Percentiles rank a stretch among this genome's conserved stretches.
These are phyloP conservation scores for Kluyveromyces wickerhamii DNA, from an alignment of 805 yeast species.

Conservation along the genomic window DNA sequence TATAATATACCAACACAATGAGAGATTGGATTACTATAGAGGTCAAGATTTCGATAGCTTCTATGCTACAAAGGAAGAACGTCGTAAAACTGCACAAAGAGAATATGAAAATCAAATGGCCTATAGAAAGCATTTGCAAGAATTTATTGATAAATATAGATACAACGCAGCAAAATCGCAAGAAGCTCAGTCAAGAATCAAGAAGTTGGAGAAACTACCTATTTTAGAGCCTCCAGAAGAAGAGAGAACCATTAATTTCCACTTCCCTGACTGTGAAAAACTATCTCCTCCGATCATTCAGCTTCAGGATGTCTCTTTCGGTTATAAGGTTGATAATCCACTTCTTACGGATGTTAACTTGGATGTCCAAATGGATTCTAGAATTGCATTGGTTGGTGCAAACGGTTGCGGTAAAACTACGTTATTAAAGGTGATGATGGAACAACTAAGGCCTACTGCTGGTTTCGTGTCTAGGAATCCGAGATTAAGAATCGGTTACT, in stretches of 20 bases:
- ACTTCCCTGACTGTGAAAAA: conserved; percentile 91
- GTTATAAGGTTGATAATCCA: conserved; percentile 60
- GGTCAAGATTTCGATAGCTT: conserved; percentile 91
- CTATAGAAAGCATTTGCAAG: conserved; percentile 84
- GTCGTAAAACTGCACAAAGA: conserved; percentile 84
- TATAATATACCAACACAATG: conserved; percentile 95
- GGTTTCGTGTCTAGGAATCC: conserved; percentile 79
- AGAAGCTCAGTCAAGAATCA: conserved; percentile 97
- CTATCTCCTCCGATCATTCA: conserved; percentile 91
- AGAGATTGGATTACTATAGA: conserved; percentile 89
- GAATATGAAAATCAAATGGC: conserved; percentile 99
- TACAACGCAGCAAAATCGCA: conserved; percentile 96
- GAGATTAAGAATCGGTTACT: conserved; percentile 86
- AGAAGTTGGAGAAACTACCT: conserved; percentile 92
- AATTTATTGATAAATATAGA: conserved; percentile 90
- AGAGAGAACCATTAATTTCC: conserved; percentile 75
- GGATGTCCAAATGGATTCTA: conserved; percentile 86
- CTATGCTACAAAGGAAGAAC: conserved; percentile 89
- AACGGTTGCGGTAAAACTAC: conserved; percentile 99
- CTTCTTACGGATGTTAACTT: conserved; percentile 72
- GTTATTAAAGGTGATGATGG: conserved; percentile 77
- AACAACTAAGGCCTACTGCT: conserved; percentile 58
- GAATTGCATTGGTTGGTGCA: conserved; percentile 97
- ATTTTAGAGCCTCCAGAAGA: conserved; percentile 90
- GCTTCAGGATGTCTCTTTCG: conserved; percentile 78